Base-by-base conservation (phyloP, 139 green algal genomes). In the Pleodorina starrii region DNA sequence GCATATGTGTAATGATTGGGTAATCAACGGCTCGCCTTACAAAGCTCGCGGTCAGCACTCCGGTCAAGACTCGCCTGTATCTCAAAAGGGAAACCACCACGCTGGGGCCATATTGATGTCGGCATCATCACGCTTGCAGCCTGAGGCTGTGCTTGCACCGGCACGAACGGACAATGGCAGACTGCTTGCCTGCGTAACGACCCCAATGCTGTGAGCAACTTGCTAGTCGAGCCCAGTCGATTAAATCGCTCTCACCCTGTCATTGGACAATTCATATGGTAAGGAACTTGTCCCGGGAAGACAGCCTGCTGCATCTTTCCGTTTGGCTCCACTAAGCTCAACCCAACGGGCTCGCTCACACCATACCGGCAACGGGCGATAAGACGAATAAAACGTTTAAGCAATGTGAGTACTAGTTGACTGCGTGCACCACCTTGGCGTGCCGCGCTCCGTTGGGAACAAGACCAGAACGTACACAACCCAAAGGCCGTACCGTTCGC, bases 191-290 rank as follows among this genome's bases (percentile, higher is more conserved):
- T 75, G 80, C 29, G 59, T 29, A 43, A 43, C 19, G 38, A 74
- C n/a, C 36, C 23, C 23, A 38, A 54, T 85, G n/a, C n/a, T n/a
- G n/a, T n/a, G n/a, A n/a, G n/a, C n/a, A n/a, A n/a, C n/a, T n/a
- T n/a, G n/a, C n/a, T n/a, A n/a, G n/a, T n/a, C n/a, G n/a, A n/a
- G n/a, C n/a, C n/a, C n/a, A n/a, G n/a, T n/a, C n/a, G n/a, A n/a
- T n/a, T n/a, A n/a, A n/a, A n/a, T n/a, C n/a, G n/a, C n/a, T 12
- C 80, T 46, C n/a, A 86, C 80, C 80, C 80, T 46, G 80, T 86
- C 19, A 63, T 74, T 5, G 80, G 80, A 35, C 80, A 86, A 27
- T 86, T 40, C 40, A 72, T 57, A 76, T 86, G 80, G n/a, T 76
- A 86, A 19, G 78, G 54, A 51, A 85, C 40, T 69, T 72, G 77